Base-by-base conservation (phyloP, 768 basidiomycete species). In the Lactarius deliciosus region DNA sequence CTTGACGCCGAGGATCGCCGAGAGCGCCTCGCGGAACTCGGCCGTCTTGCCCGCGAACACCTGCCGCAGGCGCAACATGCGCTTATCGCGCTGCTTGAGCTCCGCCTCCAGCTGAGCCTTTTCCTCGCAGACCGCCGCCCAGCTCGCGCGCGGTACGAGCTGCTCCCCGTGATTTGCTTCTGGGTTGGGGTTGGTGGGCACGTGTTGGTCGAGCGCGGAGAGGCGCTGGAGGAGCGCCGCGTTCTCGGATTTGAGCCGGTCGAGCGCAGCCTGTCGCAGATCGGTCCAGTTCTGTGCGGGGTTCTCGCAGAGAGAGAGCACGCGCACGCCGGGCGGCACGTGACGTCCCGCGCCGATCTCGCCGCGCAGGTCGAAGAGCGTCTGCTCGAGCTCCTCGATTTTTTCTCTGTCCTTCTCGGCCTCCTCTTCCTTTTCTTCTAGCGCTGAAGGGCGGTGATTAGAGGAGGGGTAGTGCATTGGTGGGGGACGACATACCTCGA, bases 21-120 rank as follows among this genome's bases (percentile, higher is more conserved):
- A 32, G 32, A 32, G 32, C 6, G 94, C 89, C 74, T 96, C 92
- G 45, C 92, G 86, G 80, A 98, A 96, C 73, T 98, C 95, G 65
- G 89, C 85, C 10, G 89, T 88, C 75, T 97, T 98, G 40, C 87
- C 85, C 0, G 82, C 79, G 77, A 93, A 97, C 5, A 96, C 86
- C 91, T 96, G 86, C 72, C 95, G 87, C 36, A 98, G 79, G 50
- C 93, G 80, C 62, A 89, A 73, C 16, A 96, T 77, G 32, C 32
- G 8, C 6, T 32, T 32, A 7, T 32, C 32, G 74, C 91, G 92
- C 79, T 92, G 87, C 69, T 81, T 83, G 59, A 92, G 78, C 9
- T 80, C 77, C 5, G 83, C 83, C 70, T 88, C 81, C 13, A 94
- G 79, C 45, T 89, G 88, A 57, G 78, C 75, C 72, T 91, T 91